Evolutionary conservation across 108 stramenopile species (phyloP), one percentile per base, ranked within the genome.

Genomic region (Cyclostephanos invisitatus): DNA sequence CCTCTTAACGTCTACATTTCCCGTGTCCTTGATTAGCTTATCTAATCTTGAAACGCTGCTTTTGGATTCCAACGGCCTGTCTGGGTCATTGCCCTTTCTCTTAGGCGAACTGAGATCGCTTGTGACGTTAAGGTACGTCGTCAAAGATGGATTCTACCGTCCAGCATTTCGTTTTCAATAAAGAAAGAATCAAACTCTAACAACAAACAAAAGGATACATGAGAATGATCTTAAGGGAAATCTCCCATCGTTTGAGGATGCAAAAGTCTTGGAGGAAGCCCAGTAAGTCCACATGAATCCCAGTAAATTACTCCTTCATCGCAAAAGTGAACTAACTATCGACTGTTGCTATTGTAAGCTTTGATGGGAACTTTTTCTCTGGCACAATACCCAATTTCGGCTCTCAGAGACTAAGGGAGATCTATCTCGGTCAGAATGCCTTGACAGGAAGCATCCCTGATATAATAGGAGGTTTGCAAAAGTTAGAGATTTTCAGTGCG

Each of bases 391-490:
- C 83, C 21, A 42, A 78, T 7, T 72, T 68, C 63, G 81, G 85
- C 10, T 74, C 84, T 10, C 68, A 54, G 10, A 67, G 77, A 8
- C 46, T 88, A 35, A 61, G 64, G 35, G 59, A 55, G 11, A 67
- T 88, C 28, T 74, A 72, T 57, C 69, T 86, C 4, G 74, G 67
- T 49, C 46, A 75, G 49, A 88, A 88, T 64, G 46, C 72, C 8
- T 53, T 86, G 20, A 75, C 67, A 50, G 87, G 87, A 5, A 70
- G 67, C 28, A 74, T 88, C 11, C 85, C 85, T n/a, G 40, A 62
- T 22, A 77, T 71, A 47, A 53, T 86, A 14, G 83, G 78, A 15
- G 35, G 49, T 22, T 61, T 72, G 7, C 27, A 54, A n/a, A 71
- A 81, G 65, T 60, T 84, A 22, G 63, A 81, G 66, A 62, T 55